phyloP scores from a whole-genome alignment of 805 yeast genomes.

The Metschnikowia koreensis region DNA sequence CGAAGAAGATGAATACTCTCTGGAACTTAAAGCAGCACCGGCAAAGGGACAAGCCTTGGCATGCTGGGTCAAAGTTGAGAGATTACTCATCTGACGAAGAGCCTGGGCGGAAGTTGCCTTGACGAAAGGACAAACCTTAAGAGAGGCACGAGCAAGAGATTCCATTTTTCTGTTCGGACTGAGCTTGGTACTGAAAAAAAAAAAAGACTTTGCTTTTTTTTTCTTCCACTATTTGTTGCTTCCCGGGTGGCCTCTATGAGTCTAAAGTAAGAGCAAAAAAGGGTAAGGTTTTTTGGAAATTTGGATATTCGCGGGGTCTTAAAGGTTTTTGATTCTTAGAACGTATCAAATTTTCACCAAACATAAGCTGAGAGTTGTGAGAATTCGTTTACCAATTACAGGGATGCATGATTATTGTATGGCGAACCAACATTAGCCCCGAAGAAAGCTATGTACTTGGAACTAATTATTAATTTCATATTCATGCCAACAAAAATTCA shows the following conservation, averaged over 20 bases:
- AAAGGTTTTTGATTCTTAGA: not conserved
- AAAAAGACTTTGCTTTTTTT: not conserved
- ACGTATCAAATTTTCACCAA: slow-evolving; percentile 1
- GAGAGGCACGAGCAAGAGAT: slow-evolving; percentile 69
- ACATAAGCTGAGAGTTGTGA: not conserved
- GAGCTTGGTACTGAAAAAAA: not conserved
- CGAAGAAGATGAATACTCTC: slow-evolving; percentile 48
- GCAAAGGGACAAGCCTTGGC: slow-evolving; percentile 88
- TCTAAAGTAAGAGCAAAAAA: not conserved
- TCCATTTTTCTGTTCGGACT: slow-evolving; percentile 53
- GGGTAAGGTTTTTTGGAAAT: not conserved
- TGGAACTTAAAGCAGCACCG: slow-evolving; percentile 67
- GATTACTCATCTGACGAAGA: slow-evolving; percentile 53
- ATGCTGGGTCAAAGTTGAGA: slow-evolving; percentile 45
- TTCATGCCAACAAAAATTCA: not conserved
- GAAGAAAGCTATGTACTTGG: not conserved
- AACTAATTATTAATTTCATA: too few species aligned
- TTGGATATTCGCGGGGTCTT: not conserved
- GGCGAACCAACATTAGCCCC: not conserved
- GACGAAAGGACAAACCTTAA: slow-evolving; percentile 82
- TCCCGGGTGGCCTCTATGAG: not conserved
- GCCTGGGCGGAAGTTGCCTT: slow-evolving; percentile 57
- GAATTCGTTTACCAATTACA: not conserved
- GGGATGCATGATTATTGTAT: not conserved
- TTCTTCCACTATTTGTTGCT: not conserved